These are phyloP conservation scores for Tetracladium setigerum DNA, from an alignment of 495 filamentous ascomycete genomes.

Conservation along the genomic window DNA sequence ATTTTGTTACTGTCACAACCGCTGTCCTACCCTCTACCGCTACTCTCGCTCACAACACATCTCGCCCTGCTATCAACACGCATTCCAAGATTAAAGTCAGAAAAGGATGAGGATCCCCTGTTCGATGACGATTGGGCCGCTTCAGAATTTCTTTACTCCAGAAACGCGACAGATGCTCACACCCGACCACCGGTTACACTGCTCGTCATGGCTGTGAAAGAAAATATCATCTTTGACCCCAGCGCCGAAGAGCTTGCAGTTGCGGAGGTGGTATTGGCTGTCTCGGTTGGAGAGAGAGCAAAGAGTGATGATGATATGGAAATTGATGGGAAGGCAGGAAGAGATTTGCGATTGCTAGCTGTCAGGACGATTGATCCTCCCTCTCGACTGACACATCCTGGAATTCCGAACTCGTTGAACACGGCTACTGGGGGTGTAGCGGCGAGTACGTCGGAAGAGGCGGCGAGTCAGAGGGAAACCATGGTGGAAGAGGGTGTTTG, in stretches of 20 bases:
- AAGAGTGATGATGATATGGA: conserved; percentile 17
- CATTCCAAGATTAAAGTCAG: conserved; percentile 74
- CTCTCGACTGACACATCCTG: conserved; percentile 58
- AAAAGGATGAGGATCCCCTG: conserved; percentile 87
- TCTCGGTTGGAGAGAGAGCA: conserved; percentile 50
- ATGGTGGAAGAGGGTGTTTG: conserved; percentile 64
- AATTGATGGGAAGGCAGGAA: conserved; percentile 22
- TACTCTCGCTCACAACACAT: conserved; percentile 88
- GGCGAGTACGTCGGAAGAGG: conserved; percentile 27
- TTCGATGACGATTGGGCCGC: conserved; percentile 98
- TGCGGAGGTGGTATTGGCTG: conserved; percentile 77
- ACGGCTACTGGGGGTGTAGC: conserved; percentile 44
- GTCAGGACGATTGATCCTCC: conserved; percentile 65
- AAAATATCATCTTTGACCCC: conserved; percentile 92
- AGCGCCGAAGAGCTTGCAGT: conserved; percentile 84
- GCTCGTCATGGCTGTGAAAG: conserved; percentile 77
- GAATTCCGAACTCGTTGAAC: conserved; percentile 53
- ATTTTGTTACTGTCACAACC: conserved; percentile 90
- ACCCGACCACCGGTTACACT: conserved; percentile 74
- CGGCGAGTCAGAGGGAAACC: conserved; percentile 39
- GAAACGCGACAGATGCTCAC: conserved; percentile 19
- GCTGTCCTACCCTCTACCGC: conserved; percentile 82
- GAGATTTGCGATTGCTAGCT: conserved; percentile 44
- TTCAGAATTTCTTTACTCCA: conserved; percentile 67
- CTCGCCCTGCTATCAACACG: conserved; percentile 88